A percentile compares a stretch with the other conserved stretches of the same genome.
Evolutionary conservation across 352 stramenopile genomes (phyloP).

Genomic region (Phytophthora chlamydospora): DNA sequence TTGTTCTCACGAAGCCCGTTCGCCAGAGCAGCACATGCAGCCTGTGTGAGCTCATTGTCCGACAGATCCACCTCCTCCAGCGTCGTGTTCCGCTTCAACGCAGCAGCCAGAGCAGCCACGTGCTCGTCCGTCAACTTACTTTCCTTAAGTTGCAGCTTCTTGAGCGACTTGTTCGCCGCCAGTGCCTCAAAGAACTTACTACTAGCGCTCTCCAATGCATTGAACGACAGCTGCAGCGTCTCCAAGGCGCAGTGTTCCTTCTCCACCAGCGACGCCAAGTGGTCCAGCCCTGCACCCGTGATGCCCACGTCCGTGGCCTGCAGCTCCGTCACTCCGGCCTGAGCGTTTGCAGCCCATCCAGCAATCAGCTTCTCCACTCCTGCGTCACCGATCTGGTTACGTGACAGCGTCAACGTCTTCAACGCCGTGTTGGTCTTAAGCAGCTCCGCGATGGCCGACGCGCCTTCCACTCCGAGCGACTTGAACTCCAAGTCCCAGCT

Average conservation of each 20-base stretch:
- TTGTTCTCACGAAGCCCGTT: slow-evolving; percentile 55
- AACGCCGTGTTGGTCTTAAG: slow-evolving; percentile 55
- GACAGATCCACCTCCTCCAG: slow-evolving; percentile 70
- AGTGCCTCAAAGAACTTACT: slow-evolving; percentile 66
- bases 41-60: slow-evolving; percentile 61
- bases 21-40: slow-evolving; percentile 43
- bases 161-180: slow-evolving; percentile 62
- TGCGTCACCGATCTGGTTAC: slow-evolving; percentile 61
- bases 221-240: slow-evolving; percentile 77
- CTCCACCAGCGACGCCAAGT: slow-evolving; percentile 50
- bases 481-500: slow-evolving; percentile 82
- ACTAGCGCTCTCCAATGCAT: slow-evolving; percentile 45
- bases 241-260: slow-evolving; percentile 54
- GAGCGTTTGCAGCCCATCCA: slow-evolving; percentile 46
- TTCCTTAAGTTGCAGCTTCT: slow-evolving; percentile 69
- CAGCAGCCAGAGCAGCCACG: slow-evolving; percentile 42
- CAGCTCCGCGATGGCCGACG: slow-evolving; percentile 53
- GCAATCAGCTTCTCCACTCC: slow-evolving; percentile 46
- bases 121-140: slow-evolving; percentile 63
- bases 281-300: slow-evolving; percentile 50
- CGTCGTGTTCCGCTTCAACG: slow-evolving; percentile 54
- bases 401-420: slow-evolving; percentile 57
- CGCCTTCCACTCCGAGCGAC: slow-evolving; percentile 51
- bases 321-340: slow-evolving; percentile 42
- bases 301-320: slow-evolving; percentile 55